These are phyloP conservation scores for Oldenlandia corymbosa DNA, from an alignment of 257 asterid species.

Conservation along the genomic window DNA sequence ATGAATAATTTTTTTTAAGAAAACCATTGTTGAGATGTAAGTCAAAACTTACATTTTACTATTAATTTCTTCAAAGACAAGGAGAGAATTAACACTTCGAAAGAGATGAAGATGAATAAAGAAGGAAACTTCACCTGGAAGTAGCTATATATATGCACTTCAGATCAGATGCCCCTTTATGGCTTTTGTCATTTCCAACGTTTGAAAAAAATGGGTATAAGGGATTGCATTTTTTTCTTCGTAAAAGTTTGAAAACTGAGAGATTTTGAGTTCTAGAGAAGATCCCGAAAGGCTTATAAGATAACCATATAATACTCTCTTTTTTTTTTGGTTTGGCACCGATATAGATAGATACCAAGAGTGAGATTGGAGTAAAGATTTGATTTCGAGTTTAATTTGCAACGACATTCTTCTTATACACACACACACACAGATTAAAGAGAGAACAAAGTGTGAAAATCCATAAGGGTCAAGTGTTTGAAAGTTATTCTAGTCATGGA, in stretches of 20 bases:
- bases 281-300: background rate
- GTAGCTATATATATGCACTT: background rate
- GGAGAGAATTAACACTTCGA: background rate
- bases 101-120: background rate
- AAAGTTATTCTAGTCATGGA: conserved; percentile 17
- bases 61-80: background rate
- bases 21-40: no score
- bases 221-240: conserved; percentile 1
- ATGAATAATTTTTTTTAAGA: no score
- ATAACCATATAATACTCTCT: no score
- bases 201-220: conserved; percentile 26
- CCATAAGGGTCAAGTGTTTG: conserved; percentile 4
- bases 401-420: no score
- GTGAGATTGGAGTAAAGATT: conserved; percentile 10
- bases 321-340: no score
- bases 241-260: conserved; percentile 9
- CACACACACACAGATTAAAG: no score
- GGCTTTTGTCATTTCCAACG: conserved; percentile 37
- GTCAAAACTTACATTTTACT: no score
- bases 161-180: no score
- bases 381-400: no score
- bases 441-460: conserved; percentile 14
- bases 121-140: conserved; percentile 15
- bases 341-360: conserved; percentile 1
- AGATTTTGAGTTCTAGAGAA: conserved; percentile 1